phyloP scores from a whole-genome alignment of 768 basidiomycete species.

The Xerocomellus dryophilus region DNA sequence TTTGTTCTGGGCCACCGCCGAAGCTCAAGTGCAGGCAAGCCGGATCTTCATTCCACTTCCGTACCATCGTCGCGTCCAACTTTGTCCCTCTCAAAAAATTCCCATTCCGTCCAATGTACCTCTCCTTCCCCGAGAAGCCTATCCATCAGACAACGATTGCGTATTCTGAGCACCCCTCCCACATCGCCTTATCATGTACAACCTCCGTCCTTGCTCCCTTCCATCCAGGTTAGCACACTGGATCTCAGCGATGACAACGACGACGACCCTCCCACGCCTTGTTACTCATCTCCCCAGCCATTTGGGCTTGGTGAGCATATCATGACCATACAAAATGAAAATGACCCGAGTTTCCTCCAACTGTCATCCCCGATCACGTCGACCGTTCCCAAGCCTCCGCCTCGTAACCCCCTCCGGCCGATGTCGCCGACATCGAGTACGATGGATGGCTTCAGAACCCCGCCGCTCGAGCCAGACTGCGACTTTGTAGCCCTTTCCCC shows the following conservation, averaged over 20 bases:
- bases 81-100: conserved; percentile 38
- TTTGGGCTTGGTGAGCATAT: conserved; percentile 59
- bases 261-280: conserved; percentile 30
- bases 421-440: conserved; percentile 18
- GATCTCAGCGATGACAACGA: conserved; percentile 24
- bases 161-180: conserved; percentile 64
- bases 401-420: conserved; percentile 24
- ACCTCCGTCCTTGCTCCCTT: conserved; percentile 22
- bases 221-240: conserved; percentile 27
- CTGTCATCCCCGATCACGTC: conserved; percentile 46
- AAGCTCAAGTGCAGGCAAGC: conserved; percentile 33
- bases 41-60: conserved; percentile 42
- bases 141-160: conserved; percentile 61
- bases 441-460: conserved; percentile 2
- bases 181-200: conserved; percentile 28
- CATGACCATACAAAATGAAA: conserved; percentile 44
- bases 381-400: conserved; percentile 19
- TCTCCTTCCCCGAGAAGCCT: conserved; percentile 26
- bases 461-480: conserved; percentile 27
- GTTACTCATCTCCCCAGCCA: conserved; percentile 8
- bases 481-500: conserved; percentile 56
- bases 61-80: conserved; percentile 42
- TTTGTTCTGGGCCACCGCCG: conserved; percentile 28
- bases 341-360: conserved; percentile 63
- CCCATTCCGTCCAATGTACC: conserved; percentile 21